A percentile compares a stretch with the other conserved stretches of the same genome.
These are phyloP conservation scores for Adansonia rubrostipa DNA, from an alignment of 441 rosid species.

Conservation along the genomic window DNA sequence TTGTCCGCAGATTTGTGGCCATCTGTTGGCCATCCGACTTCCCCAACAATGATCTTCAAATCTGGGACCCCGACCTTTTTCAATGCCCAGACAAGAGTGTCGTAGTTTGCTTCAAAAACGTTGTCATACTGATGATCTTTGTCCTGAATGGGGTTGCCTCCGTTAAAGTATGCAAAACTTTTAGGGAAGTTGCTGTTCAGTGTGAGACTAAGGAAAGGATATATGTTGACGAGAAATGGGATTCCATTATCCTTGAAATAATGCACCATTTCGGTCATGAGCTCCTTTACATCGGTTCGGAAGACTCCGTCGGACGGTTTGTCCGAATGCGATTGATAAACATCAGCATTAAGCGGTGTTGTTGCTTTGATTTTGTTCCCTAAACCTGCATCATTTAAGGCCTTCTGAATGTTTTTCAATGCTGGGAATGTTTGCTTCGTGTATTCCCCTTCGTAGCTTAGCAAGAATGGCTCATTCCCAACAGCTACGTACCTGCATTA, in stretches of 20 bases:
- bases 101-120: constrained; percentile 86
- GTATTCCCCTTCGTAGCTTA: constrained; percentile 60
- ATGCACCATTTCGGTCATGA: constrained; percentile 49
- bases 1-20: constrained; percentile 45
- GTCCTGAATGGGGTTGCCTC: constrained; percentile 42
- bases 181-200: constrained; percentile 59
- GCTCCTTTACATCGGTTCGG: constrained; percentile 48
- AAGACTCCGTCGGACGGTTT: constrained; percentile 72
- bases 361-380: constrained; percentile 66
- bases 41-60: constrained; percentile 74
- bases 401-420: constrained; percentile 68
- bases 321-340: constrained; percentile 54
- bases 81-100: constrained; percentile 71
- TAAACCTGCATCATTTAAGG: constrained; percentile 60
- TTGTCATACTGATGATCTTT: constrained; percentile 47
- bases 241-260: constrained; percentile 47
- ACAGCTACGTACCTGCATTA: constrained; percentile 77
- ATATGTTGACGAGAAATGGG: constrained; percentile 85
- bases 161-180: constrained; percentile 63
- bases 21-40: constrained; percentile 96
- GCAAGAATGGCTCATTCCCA: constrained; percentile 87
- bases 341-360: constrained; percentile 77
- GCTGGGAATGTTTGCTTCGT: constrained; percentile 59
- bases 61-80: constrained; percentile 49
- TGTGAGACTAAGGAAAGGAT: constrained; percentile 86